Evolutionary conservation across 257 asterid genomes (phyloP), one percentile per base, ranked within the genome.

Genomic region (Anisodus tanguticus): DNA sequence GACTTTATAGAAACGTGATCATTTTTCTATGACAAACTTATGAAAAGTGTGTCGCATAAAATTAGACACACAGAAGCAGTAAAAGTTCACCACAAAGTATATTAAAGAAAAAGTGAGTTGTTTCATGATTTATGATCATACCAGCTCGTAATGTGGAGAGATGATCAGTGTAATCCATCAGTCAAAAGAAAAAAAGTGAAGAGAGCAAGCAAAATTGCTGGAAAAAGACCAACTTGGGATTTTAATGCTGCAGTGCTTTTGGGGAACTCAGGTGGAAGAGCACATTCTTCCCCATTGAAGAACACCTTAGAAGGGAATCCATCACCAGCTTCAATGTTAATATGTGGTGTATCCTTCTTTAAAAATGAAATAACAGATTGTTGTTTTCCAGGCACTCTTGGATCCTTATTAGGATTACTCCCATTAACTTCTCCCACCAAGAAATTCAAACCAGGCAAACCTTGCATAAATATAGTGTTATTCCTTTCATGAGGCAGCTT

Each of bases 271-370:
- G 83, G 89, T 0, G 99, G 99, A 49, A 96, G 90, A 26, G 95
- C 91, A 55, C 99, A 96, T 60, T 96, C 99, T 87, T 90, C 99
- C 0, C 99, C 99, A 17, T 96, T 94, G 95, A 96, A 96, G 87
- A 78, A 82, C 2, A 96, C 60, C 81, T 88, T 94, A 0, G 95
- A 15, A 31, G 99, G 99, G 85, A 94, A 96, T 17, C 98, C 99
- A 86, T 94, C 98, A 2, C 99, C 98, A 0, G 9, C 54, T 1
- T 85, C 15, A 4, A 96, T 69, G 37, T 92, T 85, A 6, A 96
- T 15, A 1, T 83, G 16, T 0, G 79, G 85, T 0, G 87, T n/a
- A 41, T 85, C 80, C 53, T 92, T 94, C 91, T 96, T 96, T 5
- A 86, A 47, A 84, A 96, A 96, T 1, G 98, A 93, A 8, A 96